Evolutionary conservation across 2,329 filamentous ascomycete species (phyloP).

Genomic region (Cladophialophora yegresii): DNA sequence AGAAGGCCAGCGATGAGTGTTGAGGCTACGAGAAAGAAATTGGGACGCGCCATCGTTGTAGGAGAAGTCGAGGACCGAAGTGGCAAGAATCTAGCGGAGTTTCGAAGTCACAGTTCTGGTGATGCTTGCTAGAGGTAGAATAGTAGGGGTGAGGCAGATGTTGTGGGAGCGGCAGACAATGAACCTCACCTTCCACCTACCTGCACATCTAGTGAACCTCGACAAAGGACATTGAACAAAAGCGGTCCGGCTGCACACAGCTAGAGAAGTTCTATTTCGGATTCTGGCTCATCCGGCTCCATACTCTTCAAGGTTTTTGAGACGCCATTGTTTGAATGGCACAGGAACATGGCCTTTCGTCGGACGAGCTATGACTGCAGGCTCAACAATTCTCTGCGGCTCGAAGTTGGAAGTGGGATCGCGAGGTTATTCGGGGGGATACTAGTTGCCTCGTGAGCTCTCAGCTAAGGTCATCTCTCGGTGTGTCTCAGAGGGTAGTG

Average conservation of each 20-base stretch:
- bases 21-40: slow-evolving; percentile 12
- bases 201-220: slow-evolving; percentile 3
- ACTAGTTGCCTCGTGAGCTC: background rate
- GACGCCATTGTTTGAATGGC: background rate
- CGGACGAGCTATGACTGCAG: background rate
- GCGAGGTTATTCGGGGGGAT: background rate
- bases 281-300: background rate
- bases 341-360: background rate
- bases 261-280: background rate
- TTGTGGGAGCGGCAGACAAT: slow-evolving; percentile 20
- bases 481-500: background rate
- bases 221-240: slow-evolving; percentile 24
- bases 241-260: slow-evolving; percentile 18
- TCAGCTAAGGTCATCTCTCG: background rate
- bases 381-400: background rate
- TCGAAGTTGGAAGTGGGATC: background rate
- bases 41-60: slow-evolving; percentile 14
- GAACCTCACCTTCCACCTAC: slow-evolving; percentile 14
- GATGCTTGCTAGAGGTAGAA: slow-evolving; percentile 3
- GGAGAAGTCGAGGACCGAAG: background rate
- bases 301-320: background rate
- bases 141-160: background rate
- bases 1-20: slow-evolving; percentile 3
- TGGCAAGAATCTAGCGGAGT: background rate
- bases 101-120: background rate